phyloP scores from a whole-genome alignment of 192 early-diverging fungal species.

The Entophlyctis luteolus region DNA sequence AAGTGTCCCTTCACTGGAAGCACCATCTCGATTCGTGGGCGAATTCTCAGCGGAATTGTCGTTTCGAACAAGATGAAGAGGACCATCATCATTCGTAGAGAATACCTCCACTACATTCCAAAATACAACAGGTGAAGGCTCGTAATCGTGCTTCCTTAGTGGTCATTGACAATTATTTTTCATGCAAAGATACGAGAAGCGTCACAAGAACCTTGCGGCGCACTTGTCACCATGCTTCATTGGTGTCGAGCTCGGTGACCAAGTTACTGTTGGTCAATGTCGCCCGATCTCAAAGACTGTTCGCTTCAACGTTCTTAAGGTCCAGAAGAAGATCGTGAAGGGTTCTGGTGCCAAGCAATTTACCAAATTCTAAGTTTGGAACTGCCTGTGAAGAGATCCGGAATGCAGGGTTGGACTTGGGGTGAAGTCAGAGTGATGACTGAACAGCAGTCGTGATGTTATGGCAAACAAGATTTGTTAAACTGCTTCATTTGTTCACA shows the following conservation, averaged over 20 bases:
- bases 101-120: constrained; percentile 99
- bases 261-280: constrained; percentile 98
- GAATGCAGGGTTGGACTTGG: too few species aligned
- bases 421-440: too few species aligned
- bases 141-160: too few species aligned
- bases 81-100: constrained; percentile 95
- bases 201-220: constrained; percentile 98
- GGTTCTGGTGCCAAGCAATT: constrained; percentile 74
- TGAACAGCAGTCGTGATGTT: too few species aligned
- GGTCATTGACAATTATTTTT: too few species aligned
- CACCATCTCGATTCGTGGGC: constrained; percentile 94
- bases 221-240: constrained; percentile 94
- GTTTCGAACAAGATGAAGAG: constrained; percentile 97
- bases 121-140: constrained; percentile 95
- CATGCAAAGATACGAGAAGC: constrained; percentile 88
- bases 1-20: constrained; percentile 98
- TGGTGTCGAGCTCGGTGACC: constrained; percentile 82
- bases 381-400: too few species aligned
- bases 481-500: too few species aligned
- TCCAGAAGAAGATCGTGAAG: constrained; percentile 77
- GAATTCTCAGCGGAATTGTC: constrained; percentile 91
- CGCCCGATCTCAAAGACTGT: constrained; percentile 99
- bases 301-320: constrained; percentile 99
- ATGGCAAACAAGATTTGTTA: too few species aligned
- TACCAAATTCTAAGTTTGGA: constrained; percentile 87